Evolutionary conservation across 441 rosid species (phyloP), one percentile per base, ranked within the genome.

Genomic region (Rhodomyrtus psidioides): DNA sequence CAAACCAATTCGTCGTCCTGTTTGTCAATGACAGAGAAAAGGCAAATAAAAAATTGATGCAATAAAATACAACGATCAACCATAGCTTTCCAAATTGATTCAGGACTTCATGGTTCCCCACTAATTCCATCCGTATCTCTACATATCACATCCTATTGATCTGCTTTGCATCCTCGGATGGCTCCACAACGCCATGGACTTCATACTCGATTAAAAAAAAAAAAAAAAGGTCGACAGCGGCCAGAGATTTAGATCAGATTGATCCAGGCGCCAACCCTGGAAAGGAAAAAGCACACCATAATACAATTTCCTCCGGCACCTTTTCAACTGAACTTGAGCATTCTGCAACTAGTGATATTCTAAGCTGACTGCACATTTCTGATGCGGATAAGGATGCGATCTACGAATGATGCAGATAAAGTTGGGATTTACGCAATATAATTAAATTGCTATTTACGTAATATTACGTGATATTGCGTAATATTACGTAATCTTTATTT

Each of bases 341-440:
- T 65, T 65, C 34, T 34, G 46, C 76, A 30, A 34, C 76, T 17
- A 23, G 14, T 34, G n/a, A 34, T 21, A 70, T 56, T 82, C 89
- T 92, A 94, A 55, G 88, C 88, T 82, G 89, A 85, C 82, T 93
- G 94, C 44, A 89, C 92, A 28, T 88, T 91, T 86, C n/a, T n/a
- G n/a, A n/a, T n/a, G n/a, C n/a, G n/a, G n/a, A n/a, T n/a, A n/a
- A n/a, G n/a, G n/a, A n/a, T n/a, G n/a, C n/a, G n/a, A n/a, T n/a
- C n/a, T n/a, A n/a, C n/a, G n/a, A n/a, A n/a, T n/a, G n/a, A n/a
- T n/a, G n/a, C n/a, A n/a, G n/a, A n/a, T n/a, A n/a, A n/a, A n/a
- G n/a, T n/a, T n/a, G n/a, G n/a, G n/a, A n/a, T n/a, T n/a, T n/a
- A n/a, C n/a, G n/a, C n/a, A n/a, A n/a, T n/a, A n/a, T n/a, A n/a